A percentile compares a stretch with the other conserved stretches of the same genome.
phyloP scores from a whole-genome alignment of 768 basidiomycete species.

The Phylloporus arenicola region DNA sequence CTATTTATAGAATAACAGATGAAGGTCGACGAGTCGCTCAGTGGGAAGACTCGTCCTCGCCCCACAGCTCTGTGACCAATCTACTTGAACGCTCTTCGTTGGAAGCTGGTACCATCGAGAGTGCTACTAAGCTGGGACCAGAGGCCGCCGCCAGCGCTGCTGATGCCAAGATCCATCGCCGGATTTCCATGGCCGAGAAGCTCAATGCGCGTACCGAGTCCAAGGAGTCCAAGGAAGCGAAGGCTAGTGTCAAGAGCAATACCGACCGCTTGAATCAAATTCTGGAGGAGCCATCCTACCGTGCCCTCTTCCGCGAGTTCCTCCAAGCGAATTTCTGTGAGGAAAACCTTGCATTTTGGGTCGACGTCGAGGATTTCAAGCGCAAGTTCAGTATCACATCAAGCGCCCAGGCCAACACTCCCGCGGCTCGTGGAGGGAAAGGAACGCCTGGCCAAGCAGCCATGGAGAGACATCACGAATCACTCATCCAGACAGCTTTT shows the following conservation, averaged over 20 bases:
- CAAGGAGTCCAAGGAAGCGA: conserved; percentile 40
- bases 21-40: conserved; percentile 82
- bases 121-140: conserved; percentile 18
- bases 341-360: conserved; percentile 96
- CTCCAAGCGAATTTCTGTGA: conserved; percentile 93
- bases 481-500: conserved; percentile 90
- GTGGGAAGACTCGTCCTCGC: conserved; percentile 68
- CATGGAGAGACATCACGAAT: conserved; percentile 97
- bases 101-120: conserved; percentile 34
- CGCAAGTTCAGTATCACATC: conserved; percentile 94
- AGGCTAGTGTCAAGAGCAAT: conserved; percentile 77
- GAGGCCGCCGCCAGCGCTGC: conserved; percentile 30
- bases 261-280: conserved; percentile 88
- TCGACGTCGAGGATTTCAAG: conserved; percentile 97
- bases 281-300: conserved; percentile 84
- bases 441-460: conserved; percentile 73
- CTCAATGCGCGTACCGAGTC: conserved; percentile 48
- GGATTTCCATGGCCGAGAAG: conserved; percentile 73
- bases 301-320: conserved; percentile 92
- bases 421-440: conserved; percentile 36
- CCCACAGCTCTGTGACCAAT: conserved; percentile 61
- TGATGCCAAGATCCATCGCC: conserved; percentile 68
- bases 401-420: conserved; percentile 65
- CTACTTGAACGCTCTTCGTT: conserved; percentile 59
- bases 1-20: conserved; percentile 90